Conservation (phyloP, 768 basidiomycete species). For the Pisolithus sp. region DNA sequence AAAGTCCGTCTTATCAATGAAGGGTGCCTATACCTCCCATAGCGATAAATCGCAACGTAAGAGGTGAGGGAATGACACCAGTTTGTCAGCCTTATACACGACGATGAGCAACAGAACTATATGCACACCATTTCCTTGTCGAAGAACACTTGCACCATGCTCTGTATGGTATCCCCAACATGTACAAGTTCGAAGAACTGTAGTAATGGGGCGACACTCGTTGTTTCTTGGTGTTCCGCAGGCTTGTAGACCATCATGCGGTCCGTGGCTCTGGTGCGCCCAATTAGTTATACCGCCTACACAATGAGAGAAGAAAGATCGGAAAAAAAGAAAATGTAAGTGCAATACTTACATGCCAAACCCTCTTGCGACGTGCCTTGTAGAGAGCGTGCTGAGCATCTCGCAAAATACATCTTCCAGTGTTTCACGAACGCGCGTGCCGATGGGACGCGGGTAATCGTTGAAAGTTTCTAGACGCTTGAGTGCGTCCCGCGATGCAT, state of each 20-base stretch:
- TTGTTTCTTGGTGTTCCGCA: slow-evolving; percentile 73
- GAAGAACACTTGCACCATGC: slow-evolving; percentile 97
- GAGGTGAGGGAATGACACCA: neutral
- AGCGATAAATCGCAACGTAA: neutral
- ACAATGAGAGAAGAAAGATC: neutral
- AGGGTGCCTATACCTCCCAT: slow-evolving; percentile 48
- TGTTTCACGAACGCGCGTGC: slow-evolving; percentile 82
- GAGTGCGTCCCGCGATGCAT: slow-evolving; percentile 83
- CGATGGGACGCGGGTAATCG: slow-evolving; percentile 81
- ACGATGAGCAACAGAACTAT: neutral
- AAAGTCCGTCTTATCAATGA: slow-evolving; percentile 92
- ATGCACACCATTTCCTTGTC: slow-evolving; percentile 83
- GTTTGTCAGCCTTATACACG: neutral
- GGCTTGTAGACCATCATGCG: slow-evolving; percentile 90
- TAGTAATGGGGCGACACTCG: slow-evolving; percentile 83
- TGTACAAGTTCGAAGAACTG: slow-evolving; percentile 99
- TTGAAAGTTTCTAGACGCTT: slow-evolving; percentile 91
- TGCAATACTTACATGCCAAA: slow-evolving; percentile 58
- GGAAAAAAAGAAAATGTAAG: neutral
- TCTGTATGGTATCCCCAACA: slow-evolving; percentile 94
- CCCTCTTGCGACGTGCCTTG: slow-evolving; percentile 73
- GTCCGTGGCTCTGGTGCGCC: slow-evolving; percentile 63
- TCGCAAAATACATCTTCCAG: slow-evolving; percentile 92
- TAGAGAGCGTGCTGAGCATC: slow-evolving; percentile 68
- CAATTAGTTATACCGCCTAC: neutral